Percentiles rank a stretch among this genome's conserved stretches.
Evolutionary conservation across 2,329 filamentous ascomycete genomes (phyloP).

Genomic region (Fusarium palustre): DNA sequence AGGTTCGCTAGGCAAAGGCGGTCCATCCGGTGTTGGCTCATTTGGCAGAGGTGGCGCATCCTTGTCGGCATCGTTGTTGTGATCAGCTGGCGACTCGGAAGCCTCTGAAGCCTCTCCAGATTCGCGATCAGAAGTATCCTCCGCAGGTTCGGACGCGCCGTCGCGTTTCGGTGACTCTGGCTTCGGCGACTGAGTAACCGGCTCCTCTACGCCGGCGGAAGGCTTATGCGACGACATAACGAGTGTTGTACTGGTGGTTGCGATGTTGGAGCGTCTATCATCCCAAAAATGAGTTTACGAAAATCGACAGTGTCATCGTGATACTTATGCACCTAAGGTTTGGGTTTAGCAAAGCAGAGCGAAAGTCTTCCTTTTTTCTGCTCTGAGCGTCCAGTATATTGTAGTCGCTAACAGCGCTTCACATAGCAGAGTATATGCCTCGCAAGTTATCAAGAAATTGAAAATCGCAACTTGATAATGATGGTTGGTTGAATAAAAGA

Average conservation of each 20-base stretch:
- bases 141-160: conserved; percentile 24
- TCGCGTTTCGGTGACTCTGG: conserved; percentile 26
- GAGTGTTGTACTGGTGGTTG: conserved; percentile 17
- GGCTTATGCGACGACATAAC: conserved; percentile 43
- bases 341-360: conserved; percentile 45
- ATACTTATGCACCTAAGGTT: conserved; percentile 57
- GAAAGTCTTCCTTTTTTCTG: conserved; percentile 11
- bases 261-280: conserved; percentile 48
- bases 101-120: conserved; percentile 45
- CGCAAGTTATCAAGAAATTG: conserved; percentile 18
- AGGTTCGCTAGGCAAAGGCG: conserved; percentile 52
- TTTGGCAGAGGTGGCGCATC: conserved; percentile 54
- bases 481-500: conserved; percentile 6
- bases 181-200: conserved; percentile 26
- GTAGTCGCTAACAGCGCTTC: conserved; percentile 29
- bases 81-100: conserved; percentile 22
- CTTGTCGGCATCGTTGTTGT: conserved; percentile 26
- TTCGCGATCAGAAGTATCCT: conserved; percentile 34
- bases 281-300: conserved; percentile 55
- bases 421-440: conserved; percentile 39
- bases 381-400: conserved; percentile 23
- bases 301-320: conserved; percentile 50
- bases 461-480: conserved; percentile 11
- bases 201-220: conserved; percentile 28
- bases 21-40: conserved; percentile 47